These are phyloP conservation scores for Ophiocordyceps australis DNA, from an alignment of 2,329 filamentous ascomycete genomes.

Conservation along the genomic window DNA sequence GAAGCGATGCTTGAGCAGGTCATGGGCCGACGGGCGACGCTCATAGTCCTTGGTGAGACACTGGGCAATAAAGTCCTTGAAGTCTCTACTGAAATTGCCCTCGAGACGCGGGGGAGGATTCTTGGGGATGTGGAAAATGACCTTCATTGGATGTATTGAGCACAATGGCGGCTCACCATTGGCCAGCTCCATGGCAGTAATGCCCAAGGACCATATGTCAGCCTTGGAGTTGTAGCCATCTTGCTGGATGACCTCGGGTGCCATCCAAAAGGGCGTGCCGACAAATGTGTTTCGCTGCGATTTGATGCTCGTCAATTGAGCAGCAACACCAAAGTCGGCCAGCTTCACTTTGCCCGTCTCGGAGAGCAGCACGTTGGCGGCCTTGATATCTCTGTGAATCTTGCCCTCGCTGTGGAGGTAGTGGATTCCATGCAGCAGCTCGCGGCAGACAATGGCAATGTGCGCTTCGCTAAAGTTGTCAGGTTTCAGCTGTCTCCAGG, in stretches of 20 bases:
- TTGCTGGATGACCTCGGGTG: constrained; percentile 84
- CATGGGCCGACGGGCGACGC: constrained; percentile 64
- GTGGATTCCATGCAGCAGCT: constrained; percentile 75
- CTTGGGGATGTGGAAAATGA: constrained; percentile 80
- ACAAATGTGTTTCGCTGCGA: constrained; percentile 96
- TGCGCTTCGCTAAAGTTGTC: constrained; percentile 76
- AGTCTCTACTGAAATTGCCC: constrained; percentile 72
- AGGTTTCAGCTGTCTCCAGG: constrained; percentile 84
- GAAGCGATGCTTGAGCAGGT: constrained; percentile 76
- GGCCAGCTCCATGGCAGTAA: constrained; percentile 80
- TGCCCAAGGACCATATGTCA: constrained; percentile 84
- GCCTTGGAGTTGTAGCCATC: constrained; percentile 72
- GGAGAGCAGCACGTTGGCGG: constrained; percentile 88
- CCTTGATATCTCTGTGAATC: constrained; percentile 93
- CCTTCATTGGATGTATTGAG: constrained; percentile 82
- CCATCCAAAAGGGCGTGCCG: constrained; percentile 96
- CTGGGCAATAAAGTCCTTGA: constrained; percentile 83
- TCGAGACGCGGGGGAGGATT: constrained; percentile 71
- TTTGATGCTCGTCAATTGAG: constrained; percentile 93
- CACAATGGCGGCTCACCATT: constrained; percentile 79
- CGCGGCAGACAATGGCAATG: constrained; percentile 85
- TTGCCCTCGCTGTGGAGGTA: constrained; percentile 91
- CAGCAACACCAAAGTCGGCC: constrained; percentile 92
- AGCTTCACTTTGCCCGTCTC: constrained; percentile 83
- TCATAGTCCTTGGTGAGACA: constrained; percentile 90